These are phyloP conservation scores for Fusarium sp. DNA, from an alignment of 2,329 filamentous ascomycete species.

Conservation along the genomic window DNA sequence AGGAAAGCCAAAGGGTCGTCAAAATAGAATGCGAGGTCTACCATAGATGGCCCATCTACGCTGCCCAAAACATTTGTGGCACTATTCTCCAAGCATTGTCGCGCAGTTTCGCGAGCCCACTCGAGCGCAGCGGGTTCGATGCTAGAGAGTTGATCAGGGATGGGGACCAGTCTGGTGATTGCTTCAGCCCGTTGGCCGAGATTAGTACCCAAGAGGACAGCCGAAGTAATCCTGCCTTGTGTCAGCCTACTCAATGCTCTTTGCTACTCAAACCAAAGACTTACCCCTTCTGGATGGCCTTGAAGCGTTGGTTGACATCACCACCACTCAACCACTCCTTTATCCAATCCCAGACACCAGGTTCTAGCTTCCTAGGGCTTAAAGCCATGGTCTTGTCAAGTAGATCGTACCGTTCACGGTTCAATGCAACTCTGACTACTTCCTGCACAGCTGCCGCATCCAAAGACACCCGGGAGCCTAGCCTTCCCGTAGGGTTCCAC, in stretches of 20 bases:
- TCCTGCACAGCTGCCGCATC: neutral
- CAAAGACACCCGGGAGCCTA: neutral
- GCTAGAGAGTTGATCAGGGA: neutral
- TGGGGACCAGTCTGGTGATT: slow-evolving; percentile 14
- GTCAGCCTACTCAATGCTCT: slow-evolving; percentile 1
- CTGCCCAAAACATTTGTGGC: neutral
- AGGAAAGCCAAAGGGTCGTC: slow-evolving; percentile 14
- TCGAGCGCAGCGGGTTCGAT: neutral
- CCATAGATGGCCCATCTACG: slow-evolving; percentile 23
- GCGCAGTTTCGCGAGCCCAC: slow-evolving; percentile 24
- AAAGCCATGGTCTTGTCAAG: slow-evolving; percentile 9
- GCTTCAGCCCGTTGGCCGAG: slow-evolving; percentile 10
- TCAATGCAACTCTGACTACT: slow-evolving; percentile 24
- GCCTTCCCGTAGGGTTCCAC: neutral
- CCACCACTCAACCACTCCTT: slow-evolving; percentile 12
- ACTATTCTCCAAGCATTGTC: neutral
- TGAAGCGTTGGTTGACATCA: slow-evolving; percentile 3
- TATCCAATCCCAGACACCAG: slow-evolving; percentile 25
- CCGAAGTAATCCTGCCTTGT: slow-evolving; percentile 5
- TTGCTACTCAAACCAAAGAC: neutral
- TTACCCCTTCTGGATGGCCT: slow-evolving; percentile 4
- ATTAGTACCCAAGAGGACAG: slow-evolving; percentile 9
- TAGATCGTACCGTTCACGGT: neutral
- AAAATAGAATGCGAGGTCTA: slow-evolving; percentile 33
- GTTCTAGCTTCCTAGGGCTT: neutral